A percentile compares a stretch with the other conserved stretches of the same genome.
These are phyloP conservation scores for Sisymbrium altissimum DNA, from an alignment of 345 rosid genomes.

Conservation along the genomic window DNA sequence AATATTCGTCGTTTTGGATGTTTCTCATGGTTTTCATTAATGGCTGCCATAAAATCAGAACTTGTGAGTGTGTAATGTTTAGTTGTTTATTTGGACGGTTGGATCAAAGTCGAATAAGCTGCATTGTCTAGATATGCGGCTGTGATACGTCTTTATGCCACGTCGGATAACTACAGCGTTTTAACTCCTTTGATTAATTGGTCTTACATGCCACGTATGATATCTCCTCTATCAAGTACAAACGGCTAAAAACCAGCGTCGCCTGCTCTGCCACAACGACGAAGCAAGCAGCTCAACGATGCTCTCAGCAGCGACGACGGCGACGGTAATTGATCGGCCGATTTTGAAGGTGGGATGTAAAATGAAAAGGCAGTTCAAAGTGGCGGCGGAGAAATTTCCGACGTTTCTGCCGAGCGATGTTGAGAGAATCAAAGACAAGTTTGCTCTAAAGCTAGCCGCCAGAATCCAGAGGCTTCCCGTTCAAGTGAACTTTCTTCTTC, in stretches of 20 bases:
- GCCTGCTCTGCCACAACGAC: slow-evolving; percentile 8
- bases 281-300: not conserved
- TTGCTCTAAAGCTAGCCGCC: slow-evolving; percentile 59
- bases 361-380: not conserved
- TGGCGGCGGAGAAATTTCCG: slow-evolving; percentile 45
- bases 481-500: not conserved
- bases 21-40: too few species aligned
- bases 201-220: slow-evolving; percentile 29
- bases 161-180: not conserved
- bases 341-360: not conserved
- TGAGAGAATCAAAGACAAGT: slow-evolving; percentile 69
- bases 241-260: slow-evolving; percentile 8
- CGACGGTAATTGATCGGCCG: not conserved
- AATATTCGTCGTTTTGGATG: too few species aligned
- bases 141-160: not conserved
- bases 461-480: slow-evolving; percentile 78
- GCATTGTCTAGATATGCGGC: not conserved
- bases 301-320: slow-evolving; percentile 24
- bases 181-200: not conserved
- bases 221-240: slow-evolving; percentile 19
- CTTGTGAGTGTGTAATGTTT: too few species aligned
- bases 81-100: too few species aligned
- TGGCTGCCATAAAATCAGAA: too few species aligned
- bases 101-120: too few species aligned
- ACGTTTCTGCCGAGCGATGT: slow-evolving; percentile 72